Conservation (phyloP, 345 rosid species). For the Cardamine chenopodiifolia region DNA sequence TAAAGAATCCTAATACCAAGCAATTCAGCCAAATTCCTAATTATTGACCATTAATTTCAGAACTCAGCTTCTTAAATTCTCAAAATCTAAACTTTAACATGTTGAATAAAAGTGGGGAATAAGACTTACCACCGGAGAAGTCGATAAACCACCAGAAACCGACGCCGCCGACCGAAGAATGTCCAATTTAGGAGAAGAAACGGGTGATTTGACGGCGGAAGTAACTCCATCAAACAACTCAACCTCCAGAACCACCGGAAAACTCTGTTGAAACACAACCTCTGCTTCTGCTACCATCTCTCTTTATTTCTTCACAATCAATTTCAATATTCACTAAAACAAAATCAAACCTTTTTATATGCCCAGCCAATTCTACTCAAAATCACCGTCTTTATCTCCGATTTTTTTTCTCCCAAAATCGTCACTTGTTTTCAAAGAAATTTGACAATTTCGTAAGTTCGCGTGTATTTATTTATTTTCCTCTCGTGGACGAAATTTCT, state of each 20-base stretch:
- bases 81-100: background rate
- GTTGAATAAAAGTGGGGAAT: background rate
- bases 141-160: constrained; percentile 46
- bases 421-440: constrained; percentile 22
- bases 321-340: background rate
- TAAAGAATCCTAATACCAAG: background rate
- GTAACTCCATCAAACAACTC: constrained; percentile 29
- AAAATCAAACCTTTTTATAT: constrained; percentile 1
- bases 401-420: background rate
- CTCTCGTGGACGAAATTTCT: constrained; percentile 32
- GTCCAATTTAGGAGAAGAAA: constrained; percentile 49
- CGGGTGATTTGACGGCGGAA: constrained; percentile 33
- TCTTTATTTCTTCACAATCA: constrained; percentile 4
- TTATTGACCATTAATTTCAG: background rate
- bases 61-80: background rate
- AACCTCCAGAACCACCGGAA: constrained; percentile 56
- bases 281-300: constrained; percentile 70
- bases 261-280: constrained; percentile 58
- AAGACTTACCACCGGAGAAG: constrained; percentile 51
- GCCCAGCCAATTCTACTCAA: background rate
- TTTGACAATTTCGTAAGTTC: constrained; percentile 39
- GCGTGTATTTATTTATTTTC: background rate
- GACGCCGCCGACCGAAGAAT: constrained; percentile 48
- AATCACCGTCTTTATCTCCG: constrained; percentile 7
- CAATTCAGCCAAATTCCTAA: constrained; percentile 5